These are phyloP conservation scores for Pleurotus giganteus DNA, from an alignment of 768 basidiomycete genomes.

Conservation along the genomic window DNA sequence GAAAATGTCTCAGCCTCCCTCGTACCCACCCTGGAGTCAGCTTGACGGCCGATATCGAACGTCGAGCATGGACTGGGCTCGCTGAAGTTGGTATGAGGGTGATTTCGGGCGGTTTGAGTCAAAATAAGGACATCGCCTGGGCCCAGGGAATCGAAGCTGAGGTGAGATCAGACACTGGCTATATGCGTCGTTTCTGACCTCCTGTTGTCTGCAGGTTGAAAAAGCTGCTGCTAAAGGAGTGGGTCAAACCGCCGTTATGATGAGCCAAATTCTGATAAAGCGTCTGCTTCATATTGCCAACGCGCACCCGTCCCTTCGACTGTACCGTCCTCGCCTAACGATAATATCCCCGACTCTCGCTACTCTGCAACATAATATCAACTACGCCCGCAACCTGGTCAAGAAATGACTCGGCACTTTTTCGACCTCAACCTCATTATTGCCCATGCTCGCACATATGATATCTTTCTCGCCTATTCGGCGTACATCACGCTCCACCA, in stretches of 20 bases:
- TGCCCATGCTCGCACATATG: slow-evolving; percentile 57
- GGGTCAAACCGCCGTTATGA: slow-evolving; percentile 24
- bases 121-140: slow-evolving; percentile 36
- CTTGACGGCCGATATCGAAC: slow-evolving; percentile 60
- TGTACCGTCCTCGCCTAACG: slow-evolving; percentile 57
- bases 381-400: slow-evolving; percentile 58
- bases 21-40: slow-evolving; percentile 20
- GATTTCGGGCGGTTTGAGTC: slow-evolving; percentile 42
- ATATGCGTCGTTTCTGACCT: neutral
- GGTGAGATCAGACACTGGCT: slow-evolving; percentile 30
- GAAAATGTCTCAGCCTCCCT: slow-evolving; percentile 46
- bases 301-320: slow-evolving; percentile 61
- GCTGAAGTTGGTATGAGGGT: slow-evolving; percentile 68
- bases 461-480: slow-evolving; percentile 55
- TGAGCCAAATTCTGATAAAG: slow-evolving; percentile 41
- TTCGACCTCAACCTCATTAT: slow-evolving; percentile 49
- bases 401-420: slow-evolving; percentile 49
- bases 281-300: slow-evolving; percentile 1
- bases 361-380: slow-evolving; percentile 48
- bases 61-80: slow-evolving; percentile 66
- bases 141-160: slow-evolving; percentile 51
- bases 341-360: slow-evolving; percentile 63
- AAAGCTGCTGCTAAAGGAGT: slow-evolving; percentile 71
- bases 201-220: slow-evolving; percentile 41
- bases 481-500: slow-evolving; percentile 66